Evolutionary conservation across 148 eudicot genomes (phyloP), one percentile per base, ranked within the genome.

Genomic region (Amaranthus hypochondriacus): DNA sequence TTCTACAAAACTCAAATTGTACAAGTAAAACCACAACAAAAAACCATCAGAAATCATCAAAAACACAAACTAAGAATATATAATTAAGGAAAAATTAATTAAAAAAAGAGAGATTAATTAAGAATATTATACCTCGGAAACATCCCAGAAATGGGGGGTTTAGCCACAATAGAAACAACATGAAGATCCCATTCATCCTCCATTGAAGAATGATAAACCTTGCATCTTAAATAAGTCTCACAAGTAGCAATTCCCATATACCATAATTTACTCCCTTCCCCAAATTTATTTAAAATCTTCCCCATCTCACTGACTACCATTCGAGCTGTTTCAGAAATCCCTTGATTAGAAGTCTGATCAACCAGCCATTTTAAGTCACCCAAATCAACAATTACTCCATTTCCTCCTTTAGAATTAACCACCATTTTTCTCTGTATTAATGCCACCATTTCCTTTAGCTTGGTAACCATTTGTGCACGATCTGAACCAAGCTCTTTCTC

Each of bases 131-230:
- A 28, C 98, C 98, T 89, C 0, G 96, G 86, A 73, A 91, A 87
- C 73, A 86, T 86, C 48, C 87, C 89, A 1, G 89, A 82, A 50
- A 79, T 69, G 65, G 89, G 84, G 15, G 87, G 85, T 84, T 86
- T 81, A 8, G 92, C 83, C 50, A 93, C 90, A 77, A 94, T 85
- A 3, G 98, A 89, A 44, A 91, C 88, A 7, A 90, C 98, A 67
- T 94, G 98, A 62, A 94, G 84, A 88, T 94, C 98, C 98, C 97
- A 94, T 62, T 88, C 93, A 81, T 50, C 81, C 79, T 94, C 98
- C 97, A 89, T 88, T 46, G 84, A 61, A 43, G 97, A 86, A 72
- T 91, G 89, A 85, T 88, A 89, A 58, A 94, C 90, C 50, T 94
- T 93, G 61, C 98, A 91, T 78, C 98, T 91, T 80, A 94, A 70